Evolutionary conservation across 352 stramenopile genomes (phyloP), one percentile per base, ranked within the genome.

Genomic region (Pythium pyrilobum): DNA sequence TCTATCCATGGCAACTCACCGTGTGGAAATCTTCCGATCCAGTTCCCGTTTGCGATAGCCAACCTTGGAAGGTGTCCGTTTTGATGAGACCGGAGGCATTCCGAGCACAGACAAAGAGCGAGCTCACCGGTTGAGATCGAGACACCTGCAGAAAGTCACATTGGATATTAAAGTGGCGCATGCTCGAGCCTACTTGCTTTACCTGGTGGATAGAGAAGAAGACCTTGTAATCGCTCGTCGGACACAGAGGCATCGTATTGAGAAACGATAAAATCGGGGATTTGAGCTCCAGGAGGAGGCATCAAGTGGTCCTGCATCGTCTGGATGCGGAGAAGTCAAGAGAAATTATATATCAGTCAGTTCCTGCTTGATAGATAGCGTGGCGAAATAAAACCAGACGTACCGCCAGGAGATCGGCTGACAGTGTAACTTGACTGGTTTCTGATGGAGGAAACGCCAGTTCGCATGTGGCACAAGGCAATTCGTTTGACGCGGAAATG

Each of bases 1-100:
- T 57, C 38, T 2, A 49, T 43, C 41, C 51, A 51, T 16, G 38
- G 9, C 0, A 58, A 32, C 24, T 27, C 10, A 20, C 44, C 29
- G 13, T 15, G 28, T 2, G 27, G 28, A 34, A 31, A 44, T n/a
- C 40, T 16, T 0, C 51, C 51, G 12, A 58, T 37, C 5, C 20
- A 58, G 20, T 57, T 58, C 4, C 51, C 51, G 10, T 58, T 58
- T 2, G 51, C 51, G 16, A 58, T 58, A 12, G 51, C 40, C 16
- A 58, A 3, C 25, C 27, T 23, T 2, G 48, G 48, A 7, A 56
- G 25, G 16, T 48, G 28, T 2, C 25, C 16, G 6, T 34, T 48
- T 21, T 37, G 28, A 5, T 32, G 9, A n/a, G 39, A 46, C 16
- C 13, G 2, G 1, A 15, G 11, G 27, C 41, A 48, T 4, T 52